phyloP scores from a whole-genome alignment of 2,329 filamentous ascomycete species.

The Aspergillus candidus region DNA sequence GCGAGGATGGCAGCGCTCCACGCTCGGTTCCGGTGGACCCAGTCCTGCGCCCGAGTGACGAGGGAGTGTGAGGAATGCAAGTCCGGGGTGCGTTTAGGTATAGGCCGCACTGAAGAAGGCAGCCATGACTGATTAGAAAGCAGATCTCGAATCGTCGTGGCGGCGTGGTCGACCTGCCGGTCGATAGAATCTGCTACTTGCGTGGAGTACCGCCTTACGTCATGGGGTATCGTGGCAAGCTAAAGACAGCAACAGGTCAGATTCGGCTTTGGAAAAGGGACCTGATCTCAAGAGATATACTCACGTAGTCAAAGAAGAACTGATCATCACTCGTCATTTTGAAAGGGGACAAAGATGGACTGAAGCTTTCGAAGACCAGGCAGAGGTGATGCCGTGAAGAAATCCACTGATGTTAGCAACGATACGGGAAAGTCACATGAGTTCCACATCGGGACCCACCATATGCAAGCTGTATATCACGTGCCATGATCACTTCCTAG shows the following conservation, averaged over 20 bases:
- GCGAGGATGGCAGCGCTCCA: slow-evolving; percentile 66
- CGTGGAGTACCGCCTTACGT: slow-evolving; percentile 64
- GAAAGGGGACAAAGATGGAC: slow-evolving; percentile 7
- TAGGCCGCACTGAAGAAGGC: slow-evolving; percentile 61
- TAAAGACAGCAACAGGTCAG: slow-evolving; percentile 23
- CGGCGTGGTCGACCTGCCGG: slow-evolving; percentile 69
- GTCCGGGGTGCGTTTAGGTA: slow-evolving; percentile 23
- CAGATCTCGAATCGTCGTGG: slow-evolving; percentile 62
- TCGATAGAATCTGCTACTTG: slow-evolving; percentile 76
- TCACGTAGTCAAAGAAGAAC: slow-evolving; percentile 69
- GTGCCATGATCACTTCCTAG: too few species aligned
- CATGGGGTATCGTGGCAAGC: slow-evolving; percentile 55
- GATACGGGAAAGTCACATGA: slow-evolving; percentile 5
- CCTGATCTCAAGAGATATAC: slow-evolving; percentile 25
- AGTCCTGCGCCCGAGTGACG: slow-evolving; percentile 58
- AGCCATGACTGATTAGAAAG: slow-evolving; percentile 66
- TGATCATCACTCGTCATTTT: slow-evolving; percentile 75
- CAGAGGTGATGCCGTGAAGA: not conserved
- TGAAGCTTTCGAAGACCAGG: not conserved
- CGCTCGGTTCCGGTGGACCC: slow-evolving; percentile 67
- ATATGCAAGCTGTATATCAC: too few species aligned
- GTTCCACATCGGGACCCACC: not conserved
- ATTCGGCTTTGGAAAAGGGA: not conserved
- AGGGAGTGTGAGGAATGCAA: slow-evolving; percentile 35
- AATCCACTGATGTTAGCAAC: too few species aligned